These are phyloP conservation scores for Bruguiera hainesii DNA, from an alignment of 441 rosid genomes.

Conservation along the genomic window DNA sequence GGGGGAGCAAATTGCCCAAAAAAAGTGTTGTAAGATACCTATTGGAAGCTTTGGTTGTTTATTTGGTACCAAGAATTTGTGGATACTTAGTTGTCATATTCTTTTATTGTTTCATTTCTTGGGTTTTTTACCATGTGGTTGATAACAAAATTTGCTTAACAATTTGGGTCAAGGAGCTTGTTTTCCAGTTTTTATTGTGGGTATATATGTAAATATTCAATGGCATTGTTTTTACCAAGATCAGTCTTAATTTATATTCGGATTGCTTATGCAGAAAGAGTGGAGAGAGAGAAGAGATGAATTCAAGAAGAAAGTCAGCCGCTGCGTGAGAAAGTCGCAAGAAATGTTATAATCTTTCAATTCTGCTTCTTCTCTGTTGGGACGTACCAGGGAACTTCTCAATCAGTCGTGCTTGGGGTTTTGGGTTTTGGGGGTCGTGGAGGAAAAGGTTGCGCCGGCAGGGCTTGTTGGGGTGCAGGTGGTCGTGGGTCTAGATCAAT, in stretches of 20 bases:
- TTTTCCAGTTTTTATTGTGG: not conserved
- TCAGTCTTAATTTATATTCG: not conserved
- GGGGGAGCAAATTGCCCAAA: not conserved
- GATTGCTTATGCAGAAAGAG: slow-evolving; percentile 43
- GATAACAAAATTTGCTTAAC: not conserved
- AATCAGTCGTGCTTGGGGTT: not conserved
- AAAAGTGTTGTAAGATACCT: not conserved
- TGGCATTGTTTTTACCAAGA: not conserved
- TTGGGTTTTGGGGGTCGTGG: not conserved
- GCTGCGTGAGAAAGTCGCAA: slow-evolving; percentile 60
- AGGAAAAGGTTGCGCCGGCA: not conserved
- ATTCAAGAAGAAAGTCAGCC: slow-evolving; percentile 60
- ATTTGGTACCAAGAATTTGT: too few species aligned
- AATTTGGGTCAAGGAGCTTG: not conserved
- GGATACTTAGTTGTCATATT: too few species aligned
- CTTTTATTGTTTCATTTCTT: too few species aligned
- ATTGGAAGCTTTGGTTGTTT: too few species aligned
- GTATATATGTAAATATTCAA: not conserved
- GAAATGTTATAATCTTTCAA: slow-evolving; percentile 36
- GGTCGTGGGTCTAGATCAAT: not conserved
- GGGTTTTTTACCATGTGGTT: too few species aligned
- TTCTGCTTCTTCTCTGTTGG: not conserved
- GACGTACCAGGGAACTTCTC: not conserved
- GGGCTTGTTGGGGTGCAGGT: not conserved
- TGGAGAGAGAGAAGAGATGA: slow-evolving; percentile 59